phyloP scores from a whole-genome alignment of 2,329 filamentous ascomycete species.

The Biscogniauxia marginata region DNA sequence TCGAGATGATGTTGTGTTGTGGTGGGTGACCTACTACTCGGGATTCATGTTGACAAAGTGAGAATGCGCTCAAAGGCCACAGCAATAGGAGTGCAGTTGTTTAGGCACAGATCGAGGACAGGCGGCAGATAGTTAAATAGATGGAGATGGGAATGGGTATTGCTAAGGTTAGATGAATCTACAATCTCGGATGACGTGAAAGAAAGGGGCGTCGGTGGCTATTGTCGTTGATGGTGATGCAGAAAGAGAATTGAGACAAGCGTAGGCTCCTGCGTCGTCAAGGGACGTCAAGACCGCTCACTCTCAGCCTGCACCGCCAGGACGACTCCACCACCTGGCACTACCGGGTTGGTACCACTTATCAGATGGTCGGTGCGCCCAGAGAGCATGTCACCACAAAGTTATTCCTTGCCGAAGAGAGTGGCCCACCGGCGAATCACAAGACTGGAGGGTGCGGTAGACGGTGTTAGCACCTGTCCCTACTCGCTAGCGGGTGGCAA shows the following conservation, averaged over 20 bases:
- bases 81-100: constrained; percentile 14
- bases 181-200: constrained; percentile 13
- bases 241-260: constrained; percentile 34
- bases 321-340: not conserved
- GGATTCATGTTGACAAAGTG: constrained; percentile 73
- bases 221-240: constrained; percentile 26
- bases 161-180: constrained; percentile 7
- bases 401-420: not conserved
- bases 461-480: not conserved
- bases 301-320: not conserved
- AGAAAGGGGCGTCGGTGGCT: constrained; percentile 13
- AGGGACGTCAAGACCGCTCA: constrained; percentile 27
- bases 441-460: not conserved
- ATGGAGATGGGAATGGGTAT: constrained; percentile 13
- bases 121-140: constrained; percentile 4
- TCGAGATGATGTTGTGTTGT: constrained; percentile 22
- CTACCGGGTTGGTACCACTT: not conserved
- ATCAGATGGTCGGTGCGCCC: not conserved
- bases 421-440: not conserved
- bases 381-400: not conserved
- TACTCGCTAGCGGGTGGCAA: too few species aligned
- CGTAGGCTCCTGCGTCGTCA: constrained; percentile 28
- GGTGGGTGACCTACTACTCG: constrained; percentile 71
- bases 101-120: not conserved
- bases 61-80: constrained; percentile 21